These are phyloP conservation scores for Thielaviopsis euricoi DNA, from an alignment of 2,329 filamentous ascomycete species.

Conservation along the genomic window DNA sequence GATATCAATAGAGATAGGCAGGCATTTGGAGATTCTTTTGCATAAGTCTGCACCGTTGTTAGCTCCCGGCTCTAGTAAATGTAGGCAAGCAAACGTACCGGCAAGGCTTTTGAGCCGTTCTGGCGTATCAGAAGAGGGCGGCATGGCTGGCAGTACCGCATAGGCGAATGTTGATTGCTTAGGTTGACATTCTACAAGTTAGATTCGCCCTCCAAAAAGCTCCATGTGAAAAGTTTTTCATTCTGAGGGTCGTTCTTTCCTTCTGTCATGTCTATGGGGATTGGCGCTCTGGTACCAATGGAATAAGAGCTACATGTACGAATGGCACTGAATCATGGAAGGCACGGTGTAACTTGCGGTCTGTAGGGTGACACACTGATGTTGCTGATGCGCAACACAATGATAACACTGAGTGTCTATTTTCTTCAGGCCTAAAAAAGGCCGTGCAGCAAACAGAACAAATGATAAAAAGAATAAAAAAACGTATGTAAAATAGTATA, in stretches of 20 bases:
- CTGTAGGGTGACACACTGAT: neutral
- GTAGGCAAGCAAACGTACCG: neutral
- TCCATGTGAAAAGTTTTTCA: neutral
- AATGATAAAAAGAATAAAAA: neutral
- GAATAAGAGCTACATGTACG: too few species aligned
- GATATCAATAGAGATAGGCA: constrained; percentile 13
- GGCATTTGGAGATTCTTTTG: constrained; percentile 2
- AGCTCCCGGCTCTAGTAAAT: neutral
- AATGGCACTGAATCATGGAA: neutral
- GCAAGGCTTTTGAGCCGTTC: neutral
- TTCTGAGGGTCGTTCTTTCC: neutral
- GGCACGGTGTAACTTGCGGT: neutral
- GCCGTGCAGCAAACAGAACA: neutral
- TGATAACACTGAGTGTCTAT: neutral
- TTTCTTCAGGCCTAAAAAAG: neutral
- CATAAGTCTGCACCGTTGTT: constrained; percentile 8
- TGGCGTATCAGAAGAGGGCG: neutral
- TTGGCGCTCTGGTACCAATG: too few species aligned
- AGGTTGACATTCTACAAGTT: too few species aligned
- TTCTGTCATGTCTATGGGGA: neutral
- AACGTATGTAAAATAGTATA: neutral
- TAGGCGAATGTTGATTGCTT: too few species aligned
- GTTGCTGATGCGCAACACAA: neutral
- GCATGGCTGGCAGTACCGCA: neutral
- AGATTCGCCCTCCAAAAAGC: too few species aligned